Base-by-base conservation (phyloP, 2,329 filamentous ascomycete genomes). In the Alternaria burnsii region DNA sequence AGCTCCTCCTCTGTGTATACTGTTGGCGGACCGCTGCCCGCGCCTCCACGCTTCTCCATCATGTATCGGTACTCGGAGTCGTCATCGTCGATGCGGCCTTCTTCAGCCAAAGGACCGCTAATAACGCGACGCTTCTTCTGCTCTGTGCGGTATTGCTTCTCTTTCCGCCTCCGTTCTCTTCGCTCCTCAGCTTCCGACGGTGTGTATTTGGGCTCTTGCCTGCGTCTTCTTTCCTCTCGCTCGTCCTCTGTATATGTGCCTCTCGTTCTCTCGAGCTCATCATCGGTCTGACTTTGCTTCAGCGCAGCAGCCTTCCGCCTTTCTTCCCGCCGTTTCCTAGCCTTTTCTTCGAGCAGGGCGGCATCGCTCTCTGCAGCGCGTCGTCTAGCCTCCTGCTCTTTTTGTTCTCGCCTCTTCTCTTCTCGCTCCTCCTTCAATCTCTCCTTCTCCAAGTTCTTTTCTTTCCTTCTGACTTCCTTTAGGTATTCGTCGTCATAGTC, bases 71-170 rank as follows among this genome's bases (percentile, higher is more conserved):
- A 77, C 52, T 81, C 77, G 28, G 82, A 78, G 4, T 78, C 77
- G 34, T 82, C 77, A 30, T 82, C 76, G 55, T 81, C 80, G 16
- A 76, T 69, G n/a, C 76, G 80, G 16, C 76, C 76, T 54, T 82
- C 77, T 63, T 85, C 83, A 22, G 83, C 75, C 46, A 79, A 65
- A 20, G 82, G 81, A 0, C 82, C 82, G 65, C 82, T 85, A 26
- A 82, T 74, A 2, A 84, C 77, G 40, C 82, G 74, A 57, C 76
- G 65, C 58, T 79, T 79, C 59, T 74, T 77, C 60, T 71, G 62
- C 65, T 72, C 66, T 8, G 65, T 71, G 41, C 65, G 61, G 46
- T 68, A 62, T 71, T 79, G 68, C 61, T 70, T 76, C 55, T 69
- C 72, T 71, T 82, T 83, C 66, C 79, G 75, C 67, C 56, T 81